A percentile compares a stretch with the other conserved stretches of the same genome.
phyloP scores from a whole-genome alignment of 2,329 filamentous ascomycete species.

The Colletotrichum filicis region DNA sequence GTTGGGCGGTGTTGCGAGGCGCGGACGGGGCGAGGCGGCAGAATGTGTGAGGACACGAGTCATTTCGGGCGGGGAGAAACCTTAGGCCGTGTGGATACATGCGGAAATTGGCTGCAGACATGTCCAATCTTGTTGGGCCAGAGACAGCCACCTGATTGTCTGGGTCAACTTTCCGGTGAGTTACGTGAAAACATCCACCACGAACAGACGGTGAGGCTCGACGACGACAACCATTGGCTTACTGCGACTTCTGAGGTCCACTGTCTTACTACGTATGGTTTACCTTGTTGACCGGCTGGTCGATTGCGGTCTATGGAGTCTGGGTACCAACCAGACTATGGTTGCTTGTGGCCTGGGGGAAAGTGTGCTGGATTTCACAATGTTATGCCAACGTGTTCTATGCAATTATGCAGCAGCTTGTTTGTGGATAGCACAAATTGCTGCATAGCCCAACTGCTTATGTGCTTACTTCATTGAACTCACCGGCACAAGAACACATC shows the following conservation, averaged over 20 bases:
- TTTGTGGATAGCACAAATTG: fast-evolving
- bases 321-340: too few relatives aligned
- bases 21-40: neutral
- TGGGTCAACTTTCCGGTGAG: neutral
- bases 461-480: neutral
- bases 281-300: neutral
- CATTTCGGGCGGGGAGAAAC: neutral
- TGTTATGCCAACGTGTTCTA: neutral
- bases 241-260: neutral
- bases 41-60: neutral
- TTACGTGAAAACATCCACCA: neutral
- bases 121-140: neutral
- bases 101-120: neutral
- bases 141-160: neutral
- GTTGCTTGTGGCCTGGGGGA: too few relatives aligned
- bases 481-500: neutral
- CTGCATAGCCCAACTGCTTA: too few relatives aligned
- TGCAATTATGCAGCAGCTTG: neutral
- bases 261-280: too few relatives aligned
- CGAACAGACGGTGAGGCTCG: neutral
- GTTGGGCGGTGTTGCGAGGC: neutral
- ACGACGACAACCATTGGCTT: neutral
- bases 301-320: neutral
- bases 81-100: neutral
- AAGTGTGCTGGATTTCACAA: too few relatives aligned